Evolutionary conservation across 2,329 filamentous ascomycete genomes (phyloP).

Genomic region (Pseudopithomyces maydicus): DNA sequence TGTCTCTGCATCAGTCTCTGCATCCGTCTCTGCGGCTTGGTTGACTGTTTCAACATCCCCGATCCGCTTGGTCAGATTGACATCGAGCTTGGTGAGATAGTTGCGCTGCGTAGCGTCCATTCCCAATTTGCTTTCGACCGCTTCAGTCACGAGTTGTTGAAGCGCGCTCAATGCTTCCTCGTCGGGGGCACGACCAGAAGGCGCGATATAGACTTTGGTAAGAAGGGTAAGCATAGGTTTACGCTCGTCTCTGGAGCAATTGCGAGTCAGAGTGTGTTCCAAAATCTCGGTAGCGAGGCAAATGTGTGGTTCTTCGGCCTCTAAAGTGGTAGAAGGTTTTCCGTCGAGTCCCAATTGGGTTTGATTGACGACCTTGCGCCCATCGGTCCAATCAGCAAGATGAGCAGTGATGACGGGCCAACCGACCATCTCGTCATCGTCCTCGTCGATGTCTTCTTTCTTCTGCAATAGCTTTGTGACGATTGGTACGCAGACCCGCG

Average conservation of each 20-base stretch:
- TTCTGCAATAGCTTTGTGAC: conserved; percentile 70
- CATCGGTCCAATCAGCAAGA: conserved; percentile 93
- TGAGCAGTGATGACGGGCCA: conserved; percentile 79
- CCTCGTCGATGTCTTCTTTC: conserved; percentile 68
- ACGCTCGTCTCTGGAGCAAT: conserved; percentile 77
- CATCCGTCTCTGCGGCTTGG: conserved; percentile 13
- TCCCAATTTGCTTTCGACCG: conserved; percentile 55
- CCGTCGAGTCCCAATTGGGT: conserved; percentile 47
- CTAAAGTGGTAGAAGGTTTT: conserved; percentile 60
- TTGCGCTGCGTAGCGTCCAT: conserved; percentile 59
- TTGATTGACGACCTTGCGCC: conserved; percentile 74
- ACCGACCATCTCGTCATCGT: conserved; percentile 73
- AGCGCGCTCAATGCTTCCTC: conserved; percentile 37
- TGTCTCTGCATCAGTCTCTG: conserved; percentile 14
- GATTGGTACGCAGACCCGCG: conserved; percentile 71
- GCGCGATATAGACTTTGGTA: conserved; percentile 78
- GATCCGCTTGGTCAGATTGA: conserved; percentile 58
- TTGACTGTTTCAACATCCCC: conserved; percentile 33
- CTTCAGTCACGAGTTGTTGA: conserved; percentile 53
- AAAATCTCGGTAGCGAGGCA: conserved; percentile 78
- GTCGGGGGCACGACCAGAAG: conserved; percentile 48
- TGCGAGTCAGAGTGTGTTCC: conserved; percentile 70
- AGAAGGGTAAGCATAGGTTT: conserved; percentile 70
- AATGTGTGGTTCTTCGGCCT: conserved; percentile 80
- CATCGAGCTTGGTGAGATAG: conserved; percentile 59